Conservation (phyloP, 306 rosid species). For the Styphnolobium japonicum region DNA sequence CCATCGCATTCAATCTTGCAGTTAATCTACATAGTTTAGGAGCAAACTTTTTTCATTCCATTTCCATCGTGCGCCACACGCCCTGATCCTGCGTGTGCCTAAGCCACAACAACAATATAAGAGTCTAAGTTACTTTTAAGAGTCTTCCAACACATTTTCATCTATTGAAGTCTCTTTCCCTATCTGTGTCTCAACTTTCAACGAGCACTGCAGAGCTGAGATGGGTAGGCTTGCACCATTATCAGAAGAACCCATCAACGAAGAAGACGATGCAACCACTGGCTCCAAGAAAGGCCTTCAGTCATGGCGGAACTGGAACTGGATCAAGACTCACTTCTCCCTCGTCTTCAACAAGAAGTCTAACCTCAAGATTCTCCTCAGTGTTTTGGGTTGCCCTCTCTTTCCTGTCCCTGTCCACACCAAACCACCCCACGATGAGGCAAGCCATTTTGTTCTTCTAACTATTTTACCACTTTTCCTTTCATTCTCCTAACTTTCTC, state of each 20-base stretch:
- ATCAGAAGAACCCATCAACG: slow-evolving; percentile 83
- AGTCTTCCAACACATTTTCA: slow-evolving; percentile 15
- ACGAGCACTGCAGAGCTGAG: not conserved
- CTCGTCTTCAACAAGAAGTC: slow-evolving; percentile 64
- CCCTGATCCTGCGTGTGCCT: slow-evolving; percentile 27
- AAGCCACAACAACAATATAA: slow-evolving; percentile 15
- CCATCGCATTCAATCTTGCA: slow-evolving; percentile 27
- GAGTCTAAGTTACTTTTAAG: slow-evolving; percentile 6
- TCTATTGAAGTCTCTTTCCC: not conserved
- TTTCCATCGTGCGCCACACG: slow-evolving; percentile 30
- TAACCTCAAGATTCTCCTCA: slow-evolving; percentile 73
- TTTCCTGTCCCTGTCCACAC: slow-evolving; percentile 66
- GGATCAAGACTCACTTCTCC: slow-evolving; percentile 79
- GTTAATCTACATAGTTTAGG: not conserved
- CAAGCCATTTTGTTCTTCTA: not conserved
- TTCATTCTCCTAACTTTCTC: not conserved
- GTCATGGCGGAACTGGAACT: slow-evolving; percentile 81
- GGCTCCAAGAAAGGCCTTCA: slow-evolving; percentile 52
- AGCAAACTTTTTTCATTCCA: not conserved
- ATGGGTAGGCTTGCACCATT: slow-evolving; percentile 84
- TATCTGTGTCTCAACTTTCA: slow-evolving; percentile 11
- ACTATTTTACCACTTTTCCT: not conserved
- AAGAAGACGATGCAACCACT: slow-evolving; percentile 41
- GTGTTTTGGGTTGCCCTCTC: slow-evolving; percentile 92
- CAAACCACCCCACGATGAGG: slow-evolving; percentile 57